Conservation (phyloP, 495 filamentous ascomycete genomes). For the Lasiosphaeria hispida region DNA sequence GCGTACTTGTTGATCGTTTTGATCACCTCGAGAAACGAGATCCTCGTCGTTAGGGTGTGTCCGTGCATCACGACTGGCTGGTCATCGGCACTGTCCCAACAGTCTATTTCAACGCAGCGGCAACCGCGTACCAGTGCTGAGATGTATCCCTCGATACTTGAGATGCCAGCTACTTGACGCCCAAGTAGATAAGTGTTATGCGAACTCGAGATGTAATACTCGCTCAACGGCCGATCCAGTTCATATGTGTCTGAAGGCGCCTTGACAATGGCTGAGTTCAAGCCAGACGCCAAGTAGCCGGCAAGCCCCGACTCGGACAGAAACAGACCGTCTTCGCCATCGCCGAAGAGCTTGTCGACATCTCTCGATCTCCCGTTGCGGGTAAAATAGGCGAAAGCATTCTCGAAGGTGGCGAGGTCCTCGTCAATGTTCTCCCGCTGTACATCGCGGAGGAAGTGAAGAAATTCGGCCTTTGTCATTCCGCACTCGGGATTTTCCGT, state of each 20-base stretch:
- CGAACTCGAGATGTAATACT: conserved; percentile 98
- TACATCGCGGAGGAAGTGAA: conserved; percentile 66
- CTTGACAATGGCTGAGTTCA: conserved; percentile 61
- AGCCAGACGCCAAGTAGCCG: conserved; percentile 70
- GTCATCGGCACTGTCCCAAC: conserved; percentile 89
- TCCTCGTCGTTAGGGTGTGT: conserved; percentile 78
- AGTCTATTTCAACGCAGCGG: conserved; percentile 94
- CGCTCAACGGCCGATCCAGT: conserved; percentile 84
- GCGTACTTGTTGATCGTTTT: conserved; percentile 91
- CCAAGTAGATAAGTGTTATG: conserved; percentile 97
- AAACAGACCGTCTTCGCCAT: conserved; percentile 43
- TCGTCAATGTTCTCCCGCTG: conserved; percentile 74
- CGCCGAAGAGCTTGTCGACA: conserved; percentile 33
- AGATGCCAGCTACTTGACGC: conserved; percentile 81
- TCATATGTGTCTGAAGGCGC: conserved; percentile 49
- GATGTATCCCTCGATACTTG: conserved; percentile 93
- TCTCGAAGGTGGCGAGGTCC: conserved; percentile 64
- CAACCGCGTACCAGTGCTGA: conserved; percentile 83
- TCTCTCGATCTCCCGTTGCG: conserved; percentile 60
- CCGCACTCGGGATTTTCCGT: conserved; percentile 54
- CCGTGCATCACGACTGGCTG: conserved; percentile 88
- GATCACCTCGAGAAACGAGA: conserved; percentile 86
- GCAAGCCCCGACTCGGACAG: conserved; percentile 77
- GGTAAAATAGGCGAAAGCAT: conserved; percentile 70
- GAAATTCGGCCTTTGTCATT: conserved; percentile 68